Evolutionary conservation across 176 grass and related monocot species (phyloP), one percentile per base, ranked within the genome.

Genomic region (Cymbopogon citratus): DNA sequence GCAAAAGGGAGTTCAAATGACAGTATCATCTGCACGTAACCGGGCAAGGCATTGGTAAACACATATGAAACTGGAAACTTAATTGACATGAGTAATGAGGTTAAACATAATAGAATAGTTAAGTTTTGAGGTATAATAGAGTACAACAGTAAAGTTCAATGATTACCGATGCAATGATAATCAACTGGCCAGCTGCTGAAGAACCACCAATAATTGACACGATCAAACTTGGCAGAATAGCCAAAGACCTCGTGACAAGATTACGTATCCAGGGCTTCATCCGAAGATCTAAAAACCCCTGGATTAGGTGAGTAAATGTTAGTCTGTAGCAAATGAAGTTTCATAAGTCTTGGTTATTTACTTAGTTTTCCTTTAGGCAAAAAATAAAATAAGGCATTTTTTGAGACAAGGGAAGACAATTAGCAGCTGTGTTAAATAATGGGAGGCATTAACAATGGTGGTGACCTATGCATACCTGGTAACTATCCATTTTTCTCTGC

Each of bases 1-100:
- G 95, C 95, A 57, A 98, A 98, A 64, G 95, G 95, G 86, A 98
- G 95, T 66, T 90, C 95, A 87, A 98, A 98, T 63, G 95, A 95
- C 41, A 98, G 89, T 63, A 98, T 89, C 95, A 98, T 98, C 95
- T 98, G 95, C 82, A 90, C 16, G 85, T 25, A 38, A 56, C 5
- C 57, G 13, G 66, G 61, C 15, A 8, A 23, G 14, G 12, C 63
- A 68, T 60, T 49, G 69, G n/a, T 23, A 23, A 6, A 57, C 54
- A 67, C 21, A 45, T 41, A 49, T 31, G 59, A 26, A 83, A 74
- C 21, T 3, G 1, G 46, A 5, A 14, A 44, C 19, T 56, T 27
- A 56, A 77, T 38, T 24, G 19, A 68, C 41, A 21, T 57, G 34
- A 13, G 5, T 26, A 46, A 21, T 24, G 5, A 89, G 84, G 9